Conservation (phyloP, 108 stramenopile species). For the Nannochloropsis salina region DNA sequence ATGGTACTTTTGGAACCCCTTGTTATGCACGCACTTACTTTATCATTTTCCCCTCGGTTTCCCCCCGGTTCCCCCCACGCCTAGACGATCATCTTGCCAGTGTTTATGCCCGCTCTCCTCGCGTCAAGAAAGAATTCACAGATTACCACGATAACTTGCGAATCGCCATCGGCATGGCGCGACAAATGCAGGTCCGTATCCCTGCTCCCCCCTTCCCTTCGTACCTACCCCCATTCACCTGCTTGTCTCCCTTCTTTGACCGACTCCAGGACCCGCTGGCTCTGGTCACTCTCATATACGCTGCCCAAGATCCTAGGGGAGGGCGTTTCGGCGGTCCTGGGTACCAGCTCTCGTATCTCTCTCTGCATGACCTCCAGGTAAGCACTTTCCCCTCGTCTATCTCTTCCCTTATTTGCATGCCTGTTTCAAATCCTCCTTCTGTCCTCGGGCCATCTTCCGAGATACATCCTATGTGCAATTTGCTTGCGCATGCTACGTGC, state of each 20-base stretch:
- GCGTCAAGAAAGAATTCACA: neutral
- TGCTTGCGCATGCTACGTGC: no score
- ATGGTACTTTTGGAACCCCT: no score
- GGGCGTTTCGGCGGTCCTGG: neutral
- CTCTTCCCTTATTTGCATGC: neutral
- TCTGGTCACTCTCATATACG: neutral
- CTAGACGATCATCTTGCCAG: no score
- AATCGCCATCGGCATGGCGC: neutral
- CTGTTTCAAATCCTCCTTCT: neutral
- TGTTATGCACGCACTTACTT: no score
- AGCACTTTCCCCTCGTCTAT: neutral
- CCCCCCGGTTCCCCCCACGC: no score
- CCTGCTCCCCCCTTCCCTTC: neutral
- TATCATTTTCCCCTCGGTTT: no score
- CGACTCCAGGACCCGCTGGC: neutral
- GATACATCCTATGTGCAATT: no score
- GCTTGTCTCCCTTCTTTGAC: neutral
- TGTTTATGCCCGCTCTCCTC: neutral
- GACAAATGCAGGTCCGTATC: neutral
- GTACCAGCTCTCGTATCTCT: neutral
- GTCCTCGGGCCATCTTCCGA: neutral
- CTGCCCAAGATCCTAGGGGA: neutral
- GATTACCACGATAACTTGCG: neutral
- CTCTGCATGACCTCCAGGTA: neutral
- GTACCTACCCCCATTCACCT: neutral